Evolutionary conservation across 495 filamentous ascomycete genomes (phyloP), one percentile per base, ranked within the genome.

Genomic region (Aspergillus nanangensis): DNA sequence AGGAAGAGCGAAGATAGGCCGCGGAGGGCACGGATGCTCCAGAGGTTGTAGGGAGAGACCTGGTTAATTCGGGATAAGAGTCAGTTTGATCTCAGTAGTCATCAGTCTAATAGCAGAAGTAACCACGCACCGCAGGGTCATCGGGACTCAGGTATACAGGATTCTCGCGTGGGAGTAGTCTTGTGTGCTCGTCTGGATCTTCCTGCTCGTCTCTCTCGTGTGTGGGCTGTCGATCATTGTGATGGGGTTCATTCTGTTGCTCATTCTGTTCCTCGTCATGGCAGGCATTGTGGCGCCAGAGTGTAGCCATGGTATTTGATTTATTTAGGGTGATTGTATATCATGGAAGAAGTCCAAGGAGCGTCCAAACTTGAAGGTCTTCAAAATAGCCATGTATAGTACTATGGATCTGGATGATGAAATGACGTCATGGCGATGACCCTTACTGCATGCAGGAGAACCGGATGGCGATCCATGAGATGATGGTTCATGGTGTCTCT

Each of bases 41-140:
- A 95, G 41, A 96, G 81, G 58, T 98, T 98, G 69, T 96, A 95
- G 0, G 93, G 93, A 1, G 93, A 90, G 23, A 97, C 86, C 86
- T 91, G 44, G 29, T 20, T 29, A 29, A 29, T 29, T 11, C 7
- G 25, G 25, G 5, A 11, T 29, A 5, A 11, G 5, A 50, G 32
- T 17, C n/a, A 15, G 14, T 14, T 7, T 13, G 22, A 19, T 33
- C 8, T 5, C 2, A 17, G 32, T 21, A 4, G 31, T 5, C 3
- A 22, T 41, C 41, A 31, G 4, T 34, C n/a, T n/a, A 21, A 5
- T 37, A 25, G 22, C 20, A 17, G 20, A 17, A 39, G 27, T 39
- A 36, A 18, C 4, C 27, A 56, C 79, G 63, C 72, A 90, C 93
- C 43, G 91, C 91, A 41, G 92, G 93, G 65, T 96, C 92, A 76